Evolutionary conservation across 75 land plant genomes (phyloP), one percentile per base, ranked within the genome.

Genomic region (Pinus albicaulis): DNA sequence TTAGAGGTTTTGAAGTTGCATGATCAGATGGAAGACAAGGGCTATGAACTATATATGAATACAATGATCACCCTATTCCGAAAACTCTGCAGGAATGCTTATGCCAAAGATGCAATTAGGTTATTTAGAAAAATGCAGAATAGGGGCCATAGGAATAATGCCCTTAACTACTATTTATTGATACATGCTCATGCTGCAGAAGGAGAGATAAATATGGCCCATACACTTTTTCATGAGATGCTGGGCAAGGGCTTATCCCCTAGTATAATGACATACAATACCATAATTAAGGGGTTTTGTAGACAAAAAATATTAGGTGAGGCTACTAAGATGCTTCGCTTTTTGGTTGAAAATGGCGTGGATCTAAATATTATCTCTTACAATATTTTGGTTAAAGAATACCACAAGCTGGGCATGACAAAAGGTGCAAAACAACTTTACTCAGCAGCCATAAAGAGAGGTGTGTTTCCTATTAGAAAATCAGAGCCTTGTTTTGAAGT

Each of bases 211-310:
- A 73, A 44, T 14, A 56, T 19, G 23, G 77, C 76, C 3, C 66
- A 56, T 65, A 59, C 38, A 24, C 62, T 79, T 25, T 71, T 83
- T 61, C n/a, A 59, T n/a, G 59, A 57, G 24, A 79, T 84, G 80
- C 66, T 71, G 17, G 55, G 70, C 14, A 70, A 75, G 20, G 84
- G 82, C 7, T 17, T 82, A 31, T 64, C 34, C 4, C 88, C 84
- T 48, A 79, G 84, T 57, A 76, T 77, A 41, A 59, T 79, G 16
- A 72, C 84, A 12, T 86, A 75, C 74, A 86, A 86, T 70, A 82
- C 78, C 11, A 64, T 86, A 41, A 79, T 87, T 3, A 60, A 76
- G 57, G 84, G 75, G 1, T 80, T 82, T 56, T 69, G 74, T 44
- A 71, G 34, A 26, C 68, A 34, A 36, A 62, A 78, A 12, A 36